phyloP scores from a whole-genome alignment of 2,329 filamentous ascomycete genomes.

The Verticillium longisporum region DNA sequence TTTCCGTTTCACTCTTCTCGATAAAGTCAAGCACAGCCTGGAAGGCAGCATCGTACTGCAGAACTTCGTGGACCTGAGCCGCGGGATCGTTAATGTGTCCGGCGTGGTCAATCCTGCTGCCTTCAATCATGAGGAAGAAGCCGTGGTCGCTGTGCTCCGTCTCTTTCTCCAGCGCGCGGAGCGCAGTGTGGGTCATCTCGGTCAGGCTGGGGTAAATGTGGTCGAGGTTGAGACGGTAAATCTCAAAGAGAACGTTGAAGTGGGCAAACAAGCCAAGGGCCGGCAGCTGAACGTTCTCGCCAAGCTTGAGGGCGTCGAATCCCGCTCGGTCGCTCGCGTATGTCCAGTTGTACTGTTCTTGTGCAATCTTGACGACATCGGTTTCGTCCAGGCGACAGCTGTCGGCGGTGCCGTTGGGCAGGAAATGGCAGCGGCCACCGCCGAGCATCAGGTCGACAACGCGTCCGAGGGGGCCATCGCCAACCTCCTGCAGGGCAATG shows the following conservation, averaged over 20 bases:
- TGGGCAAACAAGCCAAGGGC: slow-evolving; percentile 79
- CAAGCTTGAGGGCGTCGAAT: slow-evolving; percentile 68
- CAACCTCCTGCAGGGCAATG: slow-evolving; percentile 88
- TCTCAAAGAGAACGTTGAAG: slow-evolving; percentile 83
- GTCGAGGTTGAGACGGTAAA: slow-evolving; percentile 75
- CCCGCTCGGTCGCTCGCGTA: slow-evolving; percentile 66
- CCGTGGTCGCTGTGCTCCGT: slow-evolving; percentile 81
- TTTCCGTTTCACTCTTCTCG: slow-evolving; percentile 62
- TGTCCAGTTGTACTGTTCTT: slow-evolving; percentile 69
- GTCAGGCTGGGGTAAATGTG: slow-evolving; percentile 81
- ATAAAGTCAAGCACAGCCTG: slow-evolving; percentile 79
- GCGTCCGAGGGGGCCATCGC: slow-evolving; percentile 77
- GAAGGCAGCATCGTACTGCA: slow-evolving; percentile 91
- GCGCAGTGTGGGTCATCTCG: slow-evolving; percentile 82
- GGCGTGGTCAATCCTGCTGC: slow-evolving; percentile 91
- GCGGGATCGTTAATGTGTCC: slow-evolving; percentile 81
- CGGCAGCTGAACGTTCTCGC: slow-evolving; percentile 66
- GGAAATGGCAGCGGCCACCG: slow-evolving; percentile 87
- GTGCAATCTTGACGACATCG: slow-evolving; percentile 68
- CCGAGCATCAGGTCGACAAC: slow-evolving; percentile 90
- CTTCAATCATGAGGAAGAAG: slow-evolving; percentile 99
- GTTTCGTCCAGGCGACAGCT: slow-evolving; percentile 75
- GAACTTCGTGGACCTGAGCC: slow-evolving; percentile 81
- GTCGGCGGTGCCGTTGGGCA: slow-evolving; percentile 72
- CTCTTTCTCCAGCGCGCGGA: slow-evolving; percentile 72